Percentiles rank a stretch among this genome's conserved stretches.
phyloP scores from a whole-genome alignment of 192 early-diverging fungal genomes.

The Coemansia sp. region DNA sequence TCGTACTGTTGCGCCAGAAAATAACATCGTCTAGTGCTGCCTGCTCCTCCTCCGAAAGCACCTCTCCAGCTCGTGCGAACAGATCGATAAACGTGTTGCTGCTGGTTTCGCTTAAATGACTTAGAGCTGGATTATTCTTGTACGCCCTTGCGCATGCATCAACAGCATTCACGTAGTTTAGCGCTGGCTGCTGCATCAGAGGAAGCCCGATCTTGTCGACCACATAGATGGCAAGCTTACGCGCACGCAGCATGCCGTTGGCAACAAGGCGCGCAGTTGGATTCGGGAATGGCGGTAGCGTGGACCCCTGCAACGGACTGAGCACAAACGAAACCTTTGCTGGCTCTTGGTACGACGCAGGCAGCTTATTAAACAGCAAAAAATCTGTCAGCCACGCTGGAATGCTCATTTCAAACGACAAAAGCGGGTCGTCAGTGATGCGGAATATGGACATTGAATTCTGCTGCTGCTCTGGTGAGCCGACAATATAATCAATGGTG shows the following conservation, averaged over 20 bases:
- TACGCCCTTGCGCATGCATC: slow-evolving; percentile 40
- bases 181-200: slow-evolving; percentile 48
- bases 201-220: slow-evolving; percentile 69
- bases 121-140: too few species aligned
- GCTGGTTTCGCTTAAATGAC: neutral
- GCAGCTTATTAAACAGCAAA: slow-evolving; percentile 69
- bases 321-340: slow-evolving; percentile 85
- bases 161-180: slow-evolving; percentile 45
- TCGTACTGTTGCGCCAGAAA: slow-evolving; percentile 17
- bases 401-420: slow-evolving; percentile 68
- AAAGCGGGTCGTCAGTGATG: slow-evolving; percentile 31
- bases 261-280: slow-evolving; percentile 70
- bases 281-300: slow-evolving; percentile 51
- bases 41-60: slow-evolving; percentile 26
- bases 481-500: slow-evolving; percentile 18
- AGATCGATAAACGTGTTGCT: slow-evolving; percentile 12
- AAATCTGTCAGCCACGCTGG: slow-evolving; percentile 88
- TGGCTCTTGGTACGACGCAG: slow-evolving; percentile 68
- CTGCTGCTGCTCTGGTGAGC: neutral
- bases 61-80: slow-evolving; percentile 36
- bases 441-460: slow-evolving; percentile 32
- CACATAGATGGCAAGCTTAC: slow-evolving; percentile 82
- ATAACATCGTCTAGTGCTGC: slow-evolving; percentile 37
- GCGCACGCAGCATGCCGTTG: slow-evolving; percentile 83
- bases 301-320: slow-evolving; percentile 58